Evolutionary conservation across 352 stramenopile genomes (phyloP), one percentile per base, ranked within the genome.

Genomic region (Blastocystis sp.): DNA sequence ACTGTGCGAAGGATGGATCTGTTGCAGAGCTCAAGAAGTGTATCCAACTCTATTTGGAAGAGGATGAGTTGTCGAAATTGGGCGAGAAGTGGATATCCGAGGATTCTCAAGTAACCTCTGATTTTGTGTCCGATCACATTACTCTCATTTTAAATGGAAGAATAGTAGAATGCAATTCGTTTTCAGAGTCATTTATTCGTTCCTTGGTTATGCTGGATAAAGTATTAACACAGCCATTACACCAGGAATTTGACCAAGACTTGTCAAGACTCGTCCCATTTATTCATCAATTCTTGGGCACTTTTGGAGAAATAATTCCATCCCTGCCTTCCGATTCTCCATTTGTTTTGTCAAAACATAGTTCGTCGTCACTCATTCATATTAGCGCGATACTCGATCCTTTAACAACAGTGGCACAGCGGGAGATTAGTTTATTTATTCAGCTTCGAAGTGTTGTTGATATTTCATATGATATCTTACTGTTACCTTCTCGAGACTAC

Each of bases 381-480:
- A 92, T 97, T 8, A 88, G 91, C 54, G 94, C 94, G 0, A 93
- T 97, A 59, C 76, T 98, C 26, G 95, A 98, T 64, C 95, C 95
- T 3, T 90, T 98, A 18, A 95, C 94, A 0, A 92, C 95, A 55
- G 92, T 94, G 9, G 93, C 94, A 59, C 95, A 98, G 80, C 91
- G 94, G 45, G 94, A 95, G 47, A 95, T 94, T 23, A 94, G 94
- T 0, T 90, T 98, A 53, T 90, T 98, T 26, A 87, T 92, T 13
- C 43, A 92, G 20, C 63, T 92, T 0, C 90, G 89, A 3, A 73
- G 91, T 43, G 26, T 53, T 1, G 64, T 94, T 8, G 45, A 87
- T 8, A 50, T 92, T 6, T 79, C 70, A 18, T 61, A 92, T 1
- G 76, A 68, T 6, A 13, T 94, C 3, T 43, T 93, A 3, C 88